A percentile compares a stretch with the other conserved stretches of the same genome.
Conservation (phyloP, 2,329 filamentous ascomycete species). For the Colletotrichum sp. region DNA sequence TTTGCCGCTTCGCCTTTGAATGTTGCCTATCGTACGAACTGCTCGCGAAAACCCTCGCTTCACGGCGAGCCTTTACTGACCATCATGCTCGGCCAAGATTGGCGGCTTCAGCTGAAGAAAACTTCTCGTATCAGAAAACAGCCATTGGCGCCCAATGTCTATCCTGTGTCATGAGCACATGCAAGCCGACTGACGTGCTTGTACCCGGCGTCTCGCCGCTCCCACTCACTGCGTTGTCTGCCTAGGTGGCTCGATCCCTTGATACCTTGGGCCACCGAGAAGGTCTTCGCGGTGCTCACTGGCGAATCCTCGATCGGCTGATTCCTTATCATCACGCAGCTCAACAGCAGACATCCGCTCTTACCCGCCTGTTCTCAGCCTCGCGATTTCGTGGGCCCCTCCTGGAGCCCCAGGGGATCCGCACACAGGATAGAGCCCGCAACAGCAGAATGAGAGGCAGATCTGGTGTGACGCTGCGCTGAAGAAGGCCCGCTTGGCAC, state of each 20-base stretch:
- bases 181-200: constrained; percentile 12
- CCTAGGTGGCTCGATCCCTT: constrained; percentile 11
- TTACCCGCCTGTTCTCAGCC: neutral
- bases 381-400: neutral
- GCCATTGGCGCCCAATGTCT: constrained; percentile 15
- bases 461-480: constrained; percentile 15
- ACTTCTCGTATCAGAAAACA: constrained; percentile 5
- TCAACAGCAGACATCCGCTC: neutral
- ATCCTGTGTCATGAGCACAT: constrained; percentile 16
- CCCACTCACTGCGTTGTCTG: neutral
- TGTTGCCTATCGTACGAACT: neutral
- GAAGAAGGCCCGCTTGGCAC: constrained; percentile 15
- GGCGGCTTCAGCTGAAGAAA: constrained; percentile 12
- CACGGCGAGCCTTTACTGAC: neutral
- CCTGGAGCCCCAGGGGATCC: neutral
- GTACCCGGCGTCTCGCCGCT: constrained; percentile 8
- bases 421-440: neutral
- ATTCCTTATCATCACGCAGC: constrained; percentile 1
- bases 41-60: neutral
- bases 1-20: neutral
- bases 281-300: neutral
- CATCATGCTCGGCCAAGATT: neutral
- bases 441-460: neutral
- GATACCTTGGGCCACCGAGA: constrained; percentile 4
- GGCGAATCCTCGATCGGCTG: constrained; percentile 2